These are phyloP conservation scores for Jamesozyma lodderae DNA, from an alignment of 805 yeast species.

Conservation along the genomic window DNA sequence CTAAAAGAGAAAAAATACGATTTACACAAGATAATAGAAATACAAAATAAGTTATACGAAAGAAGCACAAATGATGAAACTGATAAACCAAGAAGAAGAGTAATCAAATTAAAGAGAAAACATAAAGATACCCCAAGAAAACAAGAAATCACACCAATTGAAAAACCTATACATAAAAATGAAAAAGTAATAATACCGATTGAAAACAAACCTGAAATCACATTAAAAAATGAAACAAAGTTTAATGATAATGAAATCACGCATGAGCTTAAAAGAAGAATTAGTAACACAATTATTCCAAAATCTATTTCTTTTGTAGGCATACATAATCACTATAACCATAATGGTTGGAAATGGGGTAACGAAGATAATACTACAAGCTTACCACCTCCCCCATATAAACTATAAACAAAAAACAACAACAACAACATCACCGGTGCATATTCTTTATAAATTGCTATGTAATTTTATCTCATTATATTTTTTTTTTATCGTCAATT, in stretches of 20 bases:
- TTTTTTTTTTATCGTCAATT: conserved; percentile 1
- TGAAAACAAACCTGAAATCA: background rate
- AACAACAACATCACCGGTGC: background rate
- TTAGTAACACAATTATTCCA: conserved; percentile 1
- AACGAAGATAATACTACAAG: conserved; percentile 14
- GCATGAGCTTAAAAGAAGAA: background rate
- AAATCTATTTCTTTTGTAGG: conserved; percentile 4
- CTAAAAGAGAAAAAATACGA: conserved; percentile 18
- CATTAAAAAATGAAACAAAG: background rate
- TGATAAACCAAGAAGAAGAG: conserved; percentile 24
- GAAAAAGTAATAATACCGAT: no score
- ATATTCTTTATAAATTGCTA: conserved; percentile 2
- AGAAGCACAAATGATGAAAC: conserved; percentile 22
- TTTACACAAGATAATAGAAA: conserved; percentile 22
- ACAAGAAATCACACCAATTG: background rate
- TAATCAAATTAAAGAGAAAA: conserved; percentile 14
- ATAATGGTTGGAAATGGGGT: conserved; percentile 19
- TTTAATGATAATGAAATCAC: background rate
- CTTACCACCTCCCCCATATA: conserved; percentile 23
- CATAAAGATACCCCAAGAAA: no score
- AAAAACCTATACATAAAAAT: background rate
- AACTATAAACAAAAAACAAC: background rate
- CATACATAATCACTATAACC: conserved; percentile 4
- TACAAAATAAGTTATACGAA: conserved; percentile 28
- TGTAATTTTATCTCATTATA: background rate